Evolutionary conservation across 225 moss, liverwort and hornwort genomes (phyloP), one percentile per base, ranked within the genome.

Genomic region (Pseudisothecium myosuroides): DNA sequence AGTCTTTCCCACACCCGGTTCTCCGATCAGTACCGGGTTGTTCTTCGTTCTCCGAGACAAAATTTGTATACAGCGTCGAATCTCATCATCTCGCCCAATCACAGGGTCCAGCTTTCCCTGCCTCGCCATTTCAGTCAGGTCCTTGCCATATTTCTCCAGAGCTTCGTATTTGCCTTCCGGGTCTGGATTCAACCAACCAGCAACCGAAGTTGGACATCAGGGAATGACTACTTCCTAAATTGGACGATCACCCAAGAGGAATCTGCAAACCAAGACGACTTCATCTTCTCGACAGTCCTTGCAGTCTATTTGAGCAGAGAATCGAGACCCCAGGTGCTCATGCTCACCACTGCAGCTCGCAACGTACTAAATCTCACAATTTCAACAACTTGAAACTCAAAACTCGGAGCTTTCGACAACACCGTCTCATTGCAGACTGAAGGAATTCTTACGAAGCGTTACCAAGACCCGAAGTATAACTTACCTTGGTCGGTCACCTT

Each of bases 1-100:
- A 61, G 98, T 98, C 90, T 98, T 98, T 77, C 98, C 98, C 15
- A 98, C 98, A 63, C 98, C 98, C 60, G 98, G 98, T 91, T 98
- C 98, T 71, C 98, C 98, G 76, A 98, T 98, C 79, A 98, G 88
- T 45, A 98, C 98, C 61, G 98, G 98, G 71, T 98, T 98, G 88
- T 98, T 98, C 83, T 97, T 98, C 47, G 98, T 98, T 91, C 98
- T 95, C 55, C 98, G 94, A 49, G 98, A 98, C 66, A 98, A 88
- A 91, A 97, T 98, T 71, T 98, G 98, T 73, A 98, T 98, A 77
- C 94, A 95, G 24, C 98, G 95, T 88, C 98, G 92, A 91, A 98
- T 97, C 88, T 98, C 98, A 86, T 98, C 98, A 90, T 98, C 98
- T 84, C 98, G 96, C 68, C 98, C 98, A 88, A 97, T 98, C 37